These are phyloP conservation scores for Hygrophoropsis aurantiaca DNA, from an alignment of 768 basidiomycete species.

Conservation along the genomic window DNA sequence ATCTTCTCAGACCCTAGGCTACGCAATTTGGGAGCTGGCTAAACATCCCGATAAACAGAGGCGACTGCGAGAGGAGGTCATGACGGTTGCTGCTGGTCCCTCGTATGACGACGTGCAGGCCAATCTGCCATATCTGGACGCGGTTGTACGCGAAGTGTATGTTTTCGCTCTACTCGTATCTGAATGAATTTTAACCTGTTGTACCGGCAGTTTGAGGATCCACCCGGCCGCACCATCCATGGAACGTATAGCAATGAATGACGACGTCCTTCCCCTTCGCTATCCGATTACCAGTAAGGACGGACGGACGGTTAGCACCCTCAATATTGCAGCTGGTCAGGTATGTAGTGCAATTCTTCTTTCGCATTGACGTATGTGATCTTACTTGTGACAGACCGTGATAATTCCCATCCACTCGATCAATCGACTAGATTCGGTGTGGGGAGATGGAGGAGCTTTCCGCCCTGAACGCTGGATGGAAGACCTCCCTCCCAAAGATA, in stretches of 20 bases:
- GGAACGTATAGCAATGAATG: slow-evolving; percentile 38
- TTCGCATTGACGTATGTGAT: neutral
- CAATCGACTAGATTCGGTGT: slow-evolving; percentile 24
- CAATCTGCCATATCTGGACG: slow-evolving; percentile 40
- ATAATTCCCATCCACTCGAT: slow-evolving; percentile 34
- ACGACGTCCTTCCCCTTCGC: slow-evolving; percentile 43
- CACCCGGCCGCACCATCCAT: slow-evolving; percentile 40
- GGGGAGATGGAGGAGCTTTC: slow-evolving; percentile 38
- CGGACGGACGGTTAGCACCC: slow-evolving; percentile 22
- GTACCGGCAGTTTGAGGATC: slow-evolving; percentile 33
- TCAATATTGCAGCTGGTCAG: slow-evolving; percentile 38
- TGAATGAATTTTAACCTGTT: slow-evolving; percentile 1
- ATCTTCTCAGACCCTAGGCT: slow-evolving; percentile 34
- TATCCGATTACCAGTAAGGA: slow-evolving; percentile 29
- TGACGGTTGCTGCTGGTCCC: slow-evolving; percentile 26
- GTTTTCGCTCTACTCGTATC: slow-evolving; percentile 6
- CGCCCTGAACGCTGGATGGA: slow-evolving; percentile 41
- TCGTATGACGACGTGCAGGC: slow-evolving; percentile 36
- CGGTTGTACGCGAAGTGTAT: slow-evolving; percentile 41
- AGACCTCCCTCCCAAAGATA: slow-evolving; percentile 25
- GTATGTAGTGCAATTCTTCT: slow-evolving; percentile 18
- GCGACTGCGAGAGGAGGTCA: slow-evolving; percentile 39
- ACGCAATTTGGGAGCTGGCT: slow-evolving; percentile 40
- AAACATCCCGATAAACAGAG: slow-evolving; percentile 36
- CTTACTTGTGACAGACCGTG: slow-evolving; percentile 23